phyloP scores from a whole-genome alignment of 2,329 filamentous ascomycete species.

The Nemania abortiva region DNA sequence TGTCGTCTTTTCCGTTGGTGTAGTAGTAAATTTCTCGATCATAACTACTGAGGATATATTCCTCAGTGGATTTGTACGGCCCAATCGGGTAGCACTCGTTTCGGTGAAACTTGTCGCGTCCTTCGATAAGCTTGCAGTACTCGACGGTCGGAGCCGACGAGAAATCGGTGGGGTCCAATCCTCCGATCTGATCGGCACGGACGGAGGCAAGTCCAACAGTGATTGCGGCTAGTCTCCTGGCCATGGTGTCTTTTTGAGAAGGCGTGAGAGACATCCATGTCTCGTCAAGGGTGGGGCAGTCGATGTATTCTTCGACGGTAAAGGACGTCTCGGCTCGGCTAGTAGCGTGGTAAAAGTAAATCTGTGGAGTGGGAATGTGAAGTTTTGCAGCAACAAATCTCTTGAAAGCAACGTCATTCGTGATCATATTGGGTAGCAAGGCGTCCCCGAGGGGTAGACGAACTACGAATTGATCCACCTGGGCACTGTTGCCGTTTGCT shows the following conservation, averaged over 20 bases:
- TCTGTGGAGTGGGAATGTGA: constrained; percentile 29
- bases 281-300: constrained; percentile 8
- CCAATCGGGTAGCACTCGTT: constrained; percentile 31
- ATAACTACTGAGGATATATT: constrained; percentile 35
- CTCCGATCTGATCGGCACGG: constrained; percentile 25
- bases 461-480: constrained; percentile 12
- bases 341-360: constrained; percentile 27
- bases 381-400: constrained; percentile 27
- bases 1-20: constrained; percentile 9
- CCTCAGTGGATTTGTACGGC: constrained; percentile 30
- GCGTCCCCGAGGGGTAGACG: constrained; percentile 27
- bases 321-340: constrained; percentile 8
- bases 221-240: constrained; percentile 21
- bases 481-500: neutral
- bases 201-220: constrained; percentile 23
- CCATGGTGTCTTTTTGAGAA: constrained; percentile 14
- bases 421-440: constrained; percentile 24
- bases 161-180: constrained; percentile 13
- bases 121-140: constrained; percentile 30
- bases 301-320: constrained; percentile 30
- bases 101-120: constrained; percentile 27
- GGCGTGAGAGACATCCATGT: constrained; percentile 28
- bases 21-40: constrained; percentile 34
- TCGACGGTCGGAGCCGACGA: constrained; percentile 32
- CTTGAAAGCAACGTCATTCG: constrained; percentile 35